These are phyloP conservation scores for Ceratobasidium sp. DNA, from an alignment of 1,284 basidiomycete genomes.

Conservation along the genomic window DNA sequence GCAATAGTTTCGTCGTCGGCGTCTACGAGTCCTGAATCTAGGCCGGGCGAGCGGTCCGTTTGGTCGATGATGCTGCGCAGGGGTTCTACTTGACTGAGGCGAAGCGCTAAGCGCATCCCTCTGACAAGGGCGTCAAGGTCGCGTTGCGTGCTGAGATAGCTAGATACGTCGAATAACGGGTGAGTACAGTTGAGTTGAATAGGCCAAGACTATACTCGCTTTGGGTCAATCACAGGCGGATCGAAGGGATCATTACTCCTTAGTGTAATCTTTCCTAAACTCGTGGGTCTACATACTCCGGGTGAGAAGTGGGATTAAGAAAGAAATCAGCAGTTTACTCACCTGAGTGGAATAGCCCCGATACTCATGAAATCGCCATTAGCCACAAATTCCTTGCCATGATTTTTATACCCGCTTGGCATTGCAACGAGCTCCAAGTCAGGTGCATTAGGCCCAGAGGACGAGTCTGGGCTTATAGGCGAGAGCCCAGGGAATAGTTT, in stretches of 20 bases:
- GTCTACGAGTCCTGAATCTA: slow-evolving; percentile 52
- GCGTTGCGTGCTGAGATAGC: slow-evolving; percentile 46
- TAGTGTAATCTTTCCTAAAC: slow-evolving; percentile 44
- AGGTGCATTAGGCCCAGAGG: slow-evolving; percentile 53
- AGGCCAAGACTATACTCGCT: slow-evolving; percentile 15
- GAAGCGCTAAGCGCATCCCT: slow-evolving; percentile 43
- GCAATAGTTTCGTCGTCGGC: slow-evolving; percentile 55
- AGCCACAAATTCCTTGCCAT: slow-evolving; percentile 50
- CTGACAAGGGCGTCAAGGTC: slow-evolving; percentile 48
- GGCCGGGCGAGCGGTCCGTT: slow-evolving; percentile 54
- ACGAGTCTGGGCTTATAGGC: slow-evolving; percentile 51
- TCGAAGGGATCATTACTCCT: slow-evolving; percentile 48
- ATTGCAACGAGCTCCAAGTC: slow-evolving; percentile 55
- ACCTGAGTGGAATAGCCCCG: slow-evolving; percentile 57
- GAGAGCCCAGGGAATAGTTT: slow-evolving; percentile 52
- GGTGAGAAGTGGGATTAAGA: not conserved
- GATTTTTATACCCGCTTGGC: slow-evolving; percentile 50
- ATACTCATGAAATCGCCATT: slow-evolving; percentile 55
- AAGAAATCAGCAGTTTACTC: not conserved
- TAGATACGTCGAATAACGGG: not conserved
- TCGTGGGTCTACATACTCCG: slow-evolving; percentile 38
- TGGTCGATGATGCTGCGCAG: slow-evolving; percentile 44
- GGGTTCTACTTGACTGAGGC: slow-evolving; percentile 46
- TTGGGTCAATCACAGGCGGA: slow-evolving; percentile 48
- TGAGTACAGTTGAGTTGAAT: not conserved